These are phyloP conservation scores for Teratosphaeria zuluensis DNA, from an alignment of 2,329 filamentous ascomycete species.

Conservation along the genomic window DNA sequence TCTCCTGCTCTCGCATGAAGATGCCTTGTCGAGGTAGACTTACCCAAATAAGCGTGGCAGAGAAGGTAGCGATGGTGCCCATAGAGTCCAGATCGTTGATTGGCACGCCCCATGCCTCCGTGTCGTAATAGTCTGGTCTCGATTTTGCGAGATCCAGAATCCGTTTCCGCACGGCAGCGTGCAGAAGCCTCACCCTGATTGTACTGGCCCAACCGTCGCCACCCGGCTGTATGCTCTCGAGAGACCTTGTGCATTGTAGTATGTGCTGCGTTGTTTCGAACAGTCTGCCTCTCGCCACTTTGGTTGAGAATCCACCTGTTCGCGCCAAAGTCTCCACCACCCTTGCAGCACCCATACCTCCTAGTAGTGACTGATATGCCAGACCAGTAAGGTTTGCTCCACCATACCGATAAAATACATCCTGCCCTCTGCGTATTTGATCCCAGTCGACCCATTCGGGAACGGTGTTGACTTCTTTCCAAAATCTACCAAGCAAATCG, in stretches of 20 bases:
- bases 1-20: conserved; percentile 51
- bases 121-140: conserved; percentile 53
- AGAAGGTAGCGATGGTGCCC: conserved; percentile 63
- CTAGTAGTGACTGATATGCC: conserved; percentile 56
- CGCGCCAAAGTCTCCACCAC: conserved; percentile 65
- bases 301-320: conserved; percentile 63
- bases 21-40: conserved; percentile 65
- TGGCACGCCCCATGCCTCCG: conserved; percentile 51
- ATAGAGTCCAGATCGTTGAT: conserved; percentile 70
- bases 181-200: conserved; percentile 58
- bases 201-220: conserved; percentile 57
- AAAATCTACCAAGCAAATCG: conserved; percentile 48
- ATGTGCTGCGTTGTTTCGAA: conserved; percentile 69
- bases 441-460: conserved; percentile 72
- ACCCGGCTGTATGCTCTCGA: conserved; percentile 57
- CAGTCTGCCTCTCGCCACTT: conserved; percentile 55
- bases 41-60: conserved; percentile 56
- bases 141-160: conserved; percentile 51
- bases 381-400: conserved; percentile 55
- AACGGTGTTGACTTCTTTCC: conserved; percentile 56
- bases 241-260: conserved; percentile 57
- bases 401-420: conserved; percentile 69
- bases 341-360: conserved; percentile 62
- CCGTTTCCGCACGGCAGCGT: conserved; percentile 55
- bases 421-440: conserved; percentile 63